phyloP scores from a whole-genome alignment of 805 yeast genomes.

The Yamadazyma paraphyllophila region DNA sequence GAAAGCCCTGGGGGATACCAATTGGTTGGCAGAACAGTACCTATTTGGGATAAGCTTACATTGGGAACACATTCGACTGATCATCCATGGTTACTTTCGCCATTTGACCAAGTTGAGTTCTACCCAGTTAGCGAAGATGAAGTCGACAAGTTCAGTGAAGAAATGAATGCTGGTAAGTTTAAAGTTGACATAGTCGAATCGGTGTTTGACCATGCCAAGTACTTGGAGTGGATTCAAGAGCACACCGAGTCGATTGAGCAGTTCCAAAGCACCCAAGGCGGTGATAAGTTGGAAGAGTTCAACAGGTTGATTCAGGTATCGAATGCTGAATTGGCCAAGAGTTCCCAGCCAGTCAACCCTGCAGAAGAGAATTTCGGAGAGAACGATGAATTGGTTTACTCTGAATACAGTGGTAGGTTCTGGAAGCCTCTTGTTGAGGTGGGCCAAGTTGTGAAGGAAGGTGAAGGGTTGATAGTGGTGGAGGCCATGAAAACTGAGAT shows the following conservation, averaged over 20 bases:
- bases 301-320: slow-evolving; percentile 78
- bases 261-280: slow-evolving; percentile 66
- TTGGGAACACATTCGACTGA: slow-evolving; percentile 61
- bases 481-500: slow-evolving; percentile 99
- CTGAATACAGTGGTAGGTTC: slow-evolving; percentile 95
- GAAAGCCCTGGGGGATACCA: slow-evolving; percentile 99
- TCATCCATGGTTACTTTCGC: slow-evolving; percentile 84
- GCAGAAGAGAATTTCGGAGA: slow-evolving; percentile 66
- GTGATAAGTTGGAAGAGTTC: slow-evolving; percentile 83
- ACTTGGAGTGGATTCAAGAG: slow-evolving; percentile 72
- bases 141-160: slow-evolving; percentile 66
- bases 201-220: slow-evolving; percentile 79
- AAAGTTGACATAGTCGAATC: slow-evolving; percentile 70
- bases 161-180: slow-evolving; percentile 78
- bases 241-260: slow-evolving; percentile 70
- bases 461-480: slow-evolving; percentile 81
- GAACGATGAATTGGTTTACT: slow-evolving; percentile 78
- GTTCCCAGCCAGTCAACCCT: slow-evolving; percentile 43
- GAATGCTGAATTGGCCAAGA: slow-evolving; percentile 64
- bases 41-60: slow-evolving; percentile 94
- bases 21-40: slow-evolving; percentile 92
- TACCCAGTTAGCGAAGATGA: slow-evolving; percentile 88
- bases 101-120: slow-evolving; percentile 93
- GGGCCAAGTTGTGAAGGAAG: slow-evolving; percentile 71
- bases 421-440: slow-evolving; percentile 87